Conservation (phyloP, 768 basidiomycete genomes). For the Amanita jacksonii region DNA sequence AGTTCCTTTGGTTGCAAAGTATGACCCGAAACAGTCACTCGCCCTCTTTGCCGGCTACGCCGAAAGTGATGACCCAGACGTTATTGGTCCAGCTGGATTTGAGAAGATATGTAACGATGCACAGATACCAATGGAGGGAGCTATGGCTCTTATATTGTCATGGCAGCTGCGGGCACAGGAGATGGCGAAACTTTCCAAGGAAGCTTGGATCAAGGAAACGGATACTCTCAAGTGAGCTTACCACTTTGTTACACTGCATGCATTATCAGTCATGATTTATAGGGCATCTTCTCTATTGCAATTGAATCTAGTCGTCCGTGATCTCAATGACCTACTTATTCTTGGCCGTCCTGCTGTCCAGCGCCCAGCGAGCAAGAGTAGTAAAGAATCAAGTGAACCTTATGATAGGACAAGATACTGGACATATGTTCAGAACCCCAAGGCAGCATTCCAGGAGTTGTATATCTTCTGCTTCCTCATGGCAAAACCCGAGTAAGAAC, state of each 20-base stretch:
- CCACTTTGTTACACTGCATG: not conserved
- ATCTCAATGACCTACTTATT: constrained; percentile 59
- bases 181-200: constrained; percentile 60
- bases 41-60: constrained; percentile 55
- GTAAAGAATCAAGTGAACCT: constrained; percentile 33
- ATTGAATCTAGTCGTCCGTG: constrained; percentile 41
- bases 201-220: constrained; percentile 63
- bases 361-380: constrained; percentile 17
- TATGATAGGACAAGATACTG: constrained; percentile 50
- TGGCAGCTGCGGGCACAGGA: constrained; percentile 68
- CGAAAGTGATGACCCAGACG: constrained; percentile 40
- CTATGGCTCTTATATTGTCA: constrained; percentile 60
- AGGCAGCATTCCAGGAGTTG: constrained; percentile 49
- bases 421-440: constrained; percentile 36
- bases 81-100: constrained; percentile 68
- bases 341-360: constrained; percentile 33
- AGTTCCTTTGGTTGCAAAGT: constrained; percentile 11
- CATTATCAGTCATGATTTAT: constrained; percentile 1
- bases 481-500: constrained; percentile 61
- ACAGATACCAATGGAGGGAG: constrained; percentile 63
- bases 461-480: constrained; percentile 66
- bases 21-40: constrained; percentile 35
- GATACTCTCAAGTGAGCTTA: constrained; percentile 25
- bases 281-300: constrained; percentile 36
- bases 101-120: constrained; percentile 62